Evolutionary conservation across 2,329 filamentous ascomycete species (phyloP).

Genomic region (Pseudogymnoascus sp.): DNA sequence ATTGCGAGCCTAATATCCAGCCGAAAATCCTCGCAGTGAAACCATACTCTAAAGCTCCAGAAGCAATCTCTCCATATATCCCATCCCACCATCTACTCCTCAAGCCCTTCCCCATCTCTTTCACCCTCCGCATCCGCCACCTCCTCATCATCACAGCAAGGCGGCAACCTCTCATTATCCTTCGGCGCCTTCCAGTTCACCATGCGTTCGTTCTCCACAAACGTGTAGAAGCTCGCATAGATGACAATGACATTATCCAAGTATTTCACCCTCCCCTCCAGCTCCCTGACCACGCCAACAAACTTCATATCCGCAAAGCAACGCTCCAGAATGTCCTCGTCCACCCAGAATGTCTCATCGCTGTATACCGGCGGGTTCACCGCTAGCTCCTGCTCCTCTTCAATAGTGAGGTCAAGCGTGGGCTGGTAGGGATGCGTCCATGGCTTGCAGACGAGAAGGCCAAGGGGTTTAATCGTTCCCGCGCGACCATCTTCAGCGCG

Average conservation of each 20-base stretch:
- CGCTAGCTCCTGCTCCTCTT: constrained; percentile 22
- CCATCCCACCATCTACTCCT: background rate
- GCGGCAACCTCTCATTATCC: constrained; percentile 19
- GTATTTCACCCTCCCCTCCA: constrained; percentile 54
- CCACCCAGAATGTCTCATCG: constrained; percentile 56
- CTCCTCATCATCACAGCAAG: constrained; percentile 17
- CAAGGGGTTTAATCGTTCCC: constrained; percentile 34
- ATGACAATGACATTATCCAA: constrained; percentile 49
- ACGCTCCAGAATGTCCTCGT: constrained; percentile 47
- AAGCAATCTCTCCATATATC: background rate
- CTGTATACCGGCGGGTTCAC: constrained; percentile 21
- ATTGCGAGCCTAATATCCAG: background rate
- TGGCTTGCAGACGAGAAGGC: constrained; percentile 37
- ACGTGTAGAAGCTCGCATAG: constrained; percentile 54
- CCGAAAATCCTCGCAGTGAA: background rate
- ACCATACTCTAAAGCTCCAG: background rate
- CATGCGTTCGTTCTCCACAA: constrained; percentile 63
- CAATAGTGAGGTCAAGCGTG: constrained; percentile 22
- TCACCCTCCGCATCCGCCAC: constrained; percentile 12
- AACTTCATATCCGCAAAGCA: constrained; percentile 60
- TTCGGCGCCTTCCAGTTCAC: constrained; percentile 50
- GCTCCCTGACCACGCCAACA: constrained; percentile 43
- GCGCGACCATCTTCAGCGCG: constrained; percentile 29
- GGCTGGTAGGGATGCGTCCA: constrained; percentile 31
- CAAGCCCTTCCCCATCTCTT: background rate